Percentiles rank a stretch among this genome's conserved stretches.
Conservation (phyloP, 306 rosid genomes). For the Acacia crassicarpa region DNA sequence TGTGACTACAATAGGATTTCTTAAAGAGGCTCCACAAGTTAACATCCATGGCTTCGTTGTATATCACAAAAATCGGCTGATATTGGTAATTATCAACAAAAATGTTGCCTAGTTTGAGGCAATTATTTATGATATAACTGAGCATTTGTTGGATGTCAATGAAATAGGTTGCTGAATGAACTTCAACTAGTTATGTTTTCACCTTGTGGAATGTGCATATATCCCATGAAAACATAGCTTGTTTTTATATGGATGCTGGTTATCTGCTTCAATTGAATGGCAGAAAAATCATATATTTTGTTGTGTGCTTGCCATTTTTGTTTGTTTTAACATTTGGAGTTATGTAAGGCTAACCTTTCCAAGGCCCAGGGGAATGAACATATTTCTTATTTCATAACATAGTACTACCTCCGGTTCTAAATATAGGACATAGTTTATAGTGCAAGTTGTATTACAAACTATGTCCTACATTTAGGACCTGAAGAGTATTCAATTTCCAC, state of each 20-base stretch:
- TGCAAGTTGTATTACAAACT: no score
- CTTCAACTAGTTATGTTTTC: not conserved
- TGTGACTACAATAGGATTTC: slow-evolving; percentile 86
- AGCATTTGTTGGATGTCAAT: slow-evolving; percentile 8
- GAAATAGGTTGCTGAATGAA: not conserved
- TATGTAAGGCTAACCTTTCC: not conserved
- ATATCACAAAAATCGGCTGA: slow-evolving; percentile 91
- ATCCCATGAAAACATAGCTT: not conserved
- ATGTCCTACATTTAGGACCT: no score
- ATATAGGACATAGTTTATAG: no score
- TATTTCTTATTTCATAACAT: not conserved
- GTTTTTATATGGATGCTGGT: not conserved
- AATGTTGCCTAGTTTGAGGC: not conserved
- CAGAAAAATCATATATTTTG: not conserved
- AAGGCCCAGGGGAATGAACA: not conserved
- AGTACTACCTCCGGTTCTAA: not conserved
- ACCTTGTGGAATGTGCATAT: not conserved
- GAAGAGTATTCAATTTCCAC: not conserved
- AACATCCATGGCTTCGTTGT: slow-evolving; percentile 80
- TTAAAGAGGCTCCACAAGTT: slow-evolving; percentile 83
- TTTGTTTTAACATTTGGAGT: not conserved
- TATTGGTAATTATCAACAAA: slow-evolving; percentile 53
- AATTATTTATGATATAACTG: not conserved
- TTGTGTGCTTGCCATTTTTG: not conserved
- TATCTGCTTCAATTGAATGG: slow-evolving; percentile 7